Conservation (phyloP, 2,329 filamentous ascomycete genomes). For the Tolypocladium inflatum region DNA sequence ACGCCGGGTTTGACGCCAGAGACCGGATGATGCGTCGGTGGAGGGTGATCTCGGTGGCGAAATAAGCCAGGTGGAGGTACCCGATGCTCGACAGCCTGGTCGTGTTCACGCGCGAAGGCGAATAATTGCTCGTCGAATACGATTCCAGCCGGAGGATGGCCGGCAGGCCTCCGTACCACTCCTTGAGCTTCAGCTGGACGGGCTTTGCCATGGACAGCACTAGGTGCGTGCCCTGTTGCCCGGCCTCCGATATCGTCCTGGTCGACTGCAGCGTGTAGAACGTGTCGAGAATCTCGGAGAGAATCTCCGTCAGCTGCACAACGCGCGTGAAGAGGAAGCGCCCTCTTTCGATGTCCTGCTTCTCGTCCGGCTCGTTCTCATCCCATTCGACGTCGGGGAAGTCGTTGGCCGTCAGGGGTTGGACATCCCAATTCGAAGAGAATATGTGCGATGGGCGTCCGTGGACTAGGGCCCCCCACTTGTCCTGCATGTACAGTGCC, state of each 20-base stretch:
- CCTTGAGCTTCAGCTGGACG: conserved; percentile 72
- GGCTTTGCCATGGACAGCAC: conserved; percentile 70
- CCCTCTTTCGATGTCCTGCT: conserved; percentile 56
- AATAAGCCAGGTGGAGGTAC: conserved; percentile 85
- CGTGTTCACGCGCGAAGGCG: conserved; percentile 17
- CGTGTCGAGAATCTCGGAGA: conserved; percentile 72
- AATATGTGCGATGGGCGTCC: conserved; percentile 73
- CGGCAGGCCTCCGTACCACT: conserved; percentile 70
- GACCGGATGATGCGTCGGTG: conserved; percentile 86
- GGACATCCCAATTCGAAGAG: conserved; percentile 66
- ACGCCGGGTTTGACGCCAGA: conserved; percentile 35
- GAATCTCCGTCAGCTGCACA: conserved; percentile 64
- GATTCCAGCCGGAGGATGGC: conserved; percentile 56
- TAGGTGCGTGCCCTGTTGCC: conserved; percentile 59
- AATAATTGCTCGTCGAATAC: conserved; percentile 19
- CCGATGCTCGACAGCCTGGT: conserved; percentile 52
- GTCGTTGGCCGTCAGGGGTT: conserved; percentile 52
- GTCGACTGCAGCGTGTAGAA: conserved; percentile 77
- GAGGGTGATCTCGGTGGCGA: conserved; percentile 87
- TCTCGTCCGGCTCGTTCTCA: conserved; percentile 51
- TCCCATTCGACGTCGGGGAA: conserved; percentile 65
- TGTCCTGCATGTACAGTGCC: conserved; percentile 92
- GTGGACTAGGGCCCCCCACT: conserved; percentile 77
- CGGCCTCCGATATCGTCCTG: conserved; percentile 56
- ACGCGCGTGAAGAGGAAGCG: conserved; percentile 65